These are phyloP conservation scores for Malus sieversii DNA, from an alignment of 306 rosid genomes.

Conservation along the genomic window DNA sequence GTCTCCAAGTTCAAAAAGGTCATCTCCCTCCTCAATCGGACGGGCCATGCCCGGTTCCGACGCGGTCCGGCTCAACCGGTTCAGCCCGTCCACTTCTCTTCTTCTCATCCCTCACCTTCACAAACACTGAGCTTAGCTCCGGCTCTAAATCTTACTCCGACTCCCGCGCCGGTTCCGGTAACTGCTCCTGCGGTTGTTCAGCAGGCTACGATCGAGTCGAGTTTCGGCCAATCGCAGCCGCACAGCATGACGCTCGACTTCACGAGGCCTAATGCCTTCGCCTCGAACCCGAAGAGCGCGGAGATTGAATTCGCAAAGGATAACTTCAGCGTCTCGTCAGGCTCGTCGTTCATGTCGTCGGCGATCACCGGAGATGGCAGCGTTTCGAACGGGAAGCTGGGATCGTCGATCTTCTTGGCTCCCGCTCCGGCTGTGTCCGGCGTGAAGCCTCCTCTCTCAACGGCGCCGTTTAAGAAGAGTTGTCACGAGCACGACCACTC, in stretches of 20 bases:
- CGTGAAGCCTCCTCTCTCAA: constrained; percentile 56
- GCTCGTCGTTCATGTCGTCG: constrained; percentile 80
- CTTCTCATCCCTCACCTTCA: constrained; percentile 2
- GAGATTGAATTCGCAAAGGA: constrained; percentile 62
- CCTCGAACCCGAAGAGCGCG: constrained; percentile 26
- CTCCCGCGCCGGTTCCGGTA: constrained; percentile 31
- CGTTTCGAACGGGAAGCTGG: constrained; percentile 78
- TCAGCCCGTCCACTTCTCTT: constrained; percentile 20
- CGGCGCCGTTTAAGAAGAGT: constrained; percentile 46
- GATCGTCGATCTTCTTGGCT: constrained; percentile 46
- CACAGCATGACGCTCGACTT: constrained; percentile 72
- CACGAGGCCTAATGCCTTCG: constrained; percentile 43
- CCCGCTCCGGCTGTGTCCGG: constrained; percentile 39
- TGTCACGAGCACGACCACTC: constrained; percentile 66
- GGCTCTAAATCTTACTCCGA: constrained; percentile 11
- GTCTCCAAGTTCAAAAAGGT: constrained; percentile 63
- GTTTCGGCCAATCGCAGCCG: constrained; percentile 37
- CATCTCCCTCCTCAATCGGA: constrained; percentile 60
- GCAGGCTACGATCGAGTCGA: constrained; percentile 14
- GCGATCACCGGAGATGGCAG: constrained; percentile 86
- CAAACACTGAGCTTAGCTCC: not conserved
- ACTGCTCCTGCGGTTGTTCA: constrained; percentile 6
- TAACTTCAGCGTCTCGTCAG: constrained; percentile 72
- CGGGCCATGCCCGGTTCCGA: constrained; percentile 92
- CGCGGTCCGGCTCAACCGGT: constrained; percentile 61